These are phyloP conservation scores for Suillus clintonianus DNA, from an alignment of 768 basidiomycete genomes.

Conservation along the genomic window DNA sequence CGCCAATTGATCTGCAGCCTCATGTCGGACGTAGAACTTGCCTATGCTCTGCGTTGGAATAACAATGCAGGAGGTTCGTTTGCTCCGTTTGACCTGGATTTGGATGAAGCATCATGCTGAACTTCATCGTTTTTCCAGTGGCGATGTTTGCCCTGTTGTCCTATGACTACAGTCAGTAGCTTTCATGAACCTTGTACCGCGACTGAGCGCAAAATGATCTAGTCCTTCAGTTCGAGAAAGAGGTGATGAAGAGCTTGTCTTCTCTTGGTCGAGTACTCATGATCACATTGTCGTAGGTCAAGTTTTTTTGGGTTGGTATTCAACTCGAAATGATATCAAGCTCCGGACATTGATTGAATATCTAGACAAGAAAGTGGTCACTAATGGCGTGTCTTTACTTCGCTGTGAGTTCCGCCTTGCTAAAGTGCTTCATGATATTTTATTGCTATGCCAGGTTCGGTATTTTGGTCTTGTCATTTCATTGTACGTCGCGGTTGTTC, in stretches of 20 bases:
- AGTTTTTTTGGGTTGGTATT: neutral
- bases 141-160: neutral
- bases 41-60: neutral
- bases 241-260: neutral
- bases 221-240: constrained; percentile 1
- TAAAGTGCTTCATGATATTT: neutral
- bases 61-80: neutral
- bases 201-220: neutral
- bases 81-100: too few species aligned
- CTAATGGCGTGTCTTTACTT: neutral
- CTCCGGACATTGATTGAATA: neutral
- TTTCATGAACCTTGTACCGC: neutral
- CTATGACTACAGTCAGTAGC: constrained; percentile 2
- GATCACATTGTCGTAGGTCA: neutral
- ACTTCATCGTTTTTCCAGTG: neutral
- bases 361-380: neutral
- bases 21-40: neutral
- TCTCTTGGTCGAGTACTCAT: neutral
- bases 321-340: neutral
- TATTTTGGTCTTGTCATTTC: neutral
- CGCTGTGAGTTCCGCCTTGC: neutral
- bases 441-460: neutral
- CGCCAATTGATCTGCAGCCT: neutral
- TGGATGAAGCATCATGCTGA: neutral
- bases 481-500: neutral